Evolutionary conservation across 768 basidiomycete species (phyloP).

Genomic region (Pleurotus tuoliensis): DNA sequence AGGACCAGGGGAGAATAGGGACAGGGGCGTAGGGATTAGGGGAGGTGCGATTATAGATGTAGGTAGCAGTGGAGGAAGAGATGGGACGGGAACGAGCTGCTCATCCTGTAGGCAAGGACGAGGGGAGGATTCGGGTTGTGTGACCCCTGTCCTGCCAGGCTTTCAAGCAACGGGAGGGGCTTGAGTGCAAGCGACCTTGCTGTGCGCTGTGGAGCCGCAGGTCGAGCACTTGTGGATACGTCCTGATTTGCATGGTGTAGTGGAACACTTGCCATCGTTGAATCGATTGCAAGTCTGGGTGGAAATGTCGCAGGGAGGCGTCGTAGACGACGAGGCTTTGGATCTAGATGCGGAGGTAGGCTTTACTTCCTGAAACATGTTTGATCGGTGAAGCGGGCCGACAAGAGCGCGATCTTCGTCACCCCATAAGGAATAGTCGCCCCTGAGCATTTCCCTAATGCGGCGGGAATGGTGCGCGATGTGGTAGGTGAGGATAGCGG

Average conservation of each 20-base stretch:
- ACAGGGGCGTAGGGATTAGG: conserved; percentile 5
- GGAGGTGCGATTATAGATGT: not conserved
- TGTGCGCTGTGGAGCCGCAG: not conserved
- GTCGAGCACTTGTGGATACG: not conserved
- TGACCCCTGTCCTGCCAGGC: not conserved
- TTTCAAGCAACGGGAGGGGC: not conserved
- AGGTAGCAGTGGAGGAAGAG: not conserved
- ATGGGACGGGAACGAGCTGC: not conserved
- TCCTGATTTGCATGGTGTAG: not conserved
- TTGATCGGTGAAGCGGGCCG: no score
- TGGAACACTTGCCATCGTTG: not conserved
- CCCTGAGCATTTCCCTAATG: no score
- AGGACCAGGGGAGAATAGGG: conserved; percentile 9
- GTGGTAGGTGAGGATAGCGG: no score
- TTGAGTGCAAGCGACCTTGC: not conserved
- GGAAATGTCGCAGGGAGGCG: not conserved
- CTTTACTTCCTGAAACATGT: no score
- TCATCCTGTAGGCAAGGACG: not conserved
- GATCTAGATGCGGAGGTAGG: no score
- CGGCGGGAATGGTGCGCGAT: no score
- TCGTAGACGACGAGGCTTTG: not conserved
- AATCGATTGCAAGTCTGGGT: not conserved
- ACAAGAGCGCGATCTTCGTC: no score
- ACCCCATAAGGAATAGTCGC: no score
- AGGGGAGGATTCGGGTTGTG: not conserved